Conservation (phyloP, 345 rosid species). For the Sonneratia alba region DNA sequence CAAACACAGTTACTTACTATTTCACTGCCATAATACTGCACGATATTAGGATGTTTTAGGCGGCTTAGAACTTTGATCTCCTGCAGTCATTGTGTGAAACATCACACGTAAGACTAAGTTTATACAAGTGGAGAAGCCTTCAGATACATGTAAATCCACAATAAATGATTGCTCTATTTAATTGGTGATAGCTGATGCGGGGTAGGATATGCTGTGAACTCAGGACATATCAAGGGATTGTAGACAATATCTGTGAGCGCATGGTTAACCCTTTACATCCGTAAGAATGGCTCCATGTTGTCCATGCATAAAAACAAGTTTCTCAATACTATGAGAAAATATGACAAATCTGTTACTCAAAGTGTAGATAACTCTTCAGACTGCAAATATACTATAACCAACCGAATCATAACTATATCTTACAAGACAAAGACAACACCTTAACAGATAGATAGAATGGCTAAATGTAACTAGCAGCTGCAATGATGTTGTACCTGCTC, state of each 20-base stretch:
- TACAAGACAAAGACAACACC: not conserved
- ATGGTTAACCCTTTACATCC: not conserved
- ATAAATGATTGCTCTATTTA: not conserved
- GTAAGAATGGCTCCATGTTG: not conserved
- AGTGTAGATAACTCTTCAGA: not conserved
- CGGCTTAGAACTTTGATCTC: constrained; percentile 90
- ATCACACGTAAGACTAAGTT: not conserved
- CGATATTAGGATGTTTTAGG: constrained; percentile 89
- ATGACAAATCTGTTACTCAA: not conserved
- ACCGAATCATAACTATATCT: not conserved
- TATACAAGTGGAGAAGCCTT: not conserved
- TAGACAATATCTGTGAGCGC: not conserved
- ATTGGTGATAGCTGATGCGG: not conserved
- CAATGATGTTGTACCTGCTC: constrained; percentile 46
- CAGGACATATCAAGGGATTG: not conserved
- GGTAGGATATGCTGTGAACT: not conserved
- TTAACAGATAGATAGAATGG: not conserved
- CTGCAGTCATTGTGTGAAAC: constrained; percentile 28
- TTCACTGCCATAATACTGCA: constrained; percentile 98
- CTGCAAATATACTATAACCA: not conserved
- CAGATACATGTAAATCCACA: not conserved
- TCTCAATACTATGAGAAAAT: not conserved
- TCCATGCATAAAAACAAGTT: not conserved
- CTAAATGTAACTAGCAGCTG: too few species aligned
- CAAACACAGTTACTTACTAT: constrained; percentile 47